Base-by-base conservation (phyloP, 129 eudicot species). In the Helianthus tuberosus region DNA sequence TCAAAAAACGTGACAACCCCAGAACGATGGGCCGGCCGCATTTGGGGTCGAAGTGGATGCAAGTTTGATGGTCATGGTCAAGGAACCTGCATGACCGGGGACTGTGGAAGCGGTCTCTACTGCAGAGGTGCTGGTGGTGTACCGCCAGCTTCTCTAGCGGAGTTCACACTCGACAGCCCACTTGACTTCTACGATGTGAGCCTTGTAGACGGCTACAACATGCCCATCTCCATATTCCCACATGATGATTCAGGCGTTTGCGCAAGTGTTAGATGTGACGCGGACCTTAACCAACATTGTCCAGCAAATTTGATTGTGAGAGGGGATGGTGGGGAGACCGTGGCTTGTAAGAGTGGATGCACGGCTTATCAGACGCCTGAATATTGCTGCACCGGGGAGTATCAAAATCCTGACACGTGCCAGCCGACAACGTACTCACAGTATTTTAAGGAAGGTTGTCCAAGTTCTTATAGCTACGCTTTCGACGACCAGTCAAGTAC, bases 151-250 rank as follows among this genome's bases (percentile, higher is more conserved):
- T 80, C 95, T 0, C 80, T 88, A 17, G 90, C 86, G 0, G 92
- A 88, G 75, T 84, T 91, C 67, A 82, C 91, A 32, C 81, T 88
- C 3, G 79, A 80, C 73, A 77, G 89, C 43, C 83, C 85, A 14
- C 23, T 51, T 11, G 92, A 91, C 57, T 88, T 77, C 32, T 91
- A 91, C 59, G 95, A 91, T 41, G 89, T 91, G 36, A 91, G 97
- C 83, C 88, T 88, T 23, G 89, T 88, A 17, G 97, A 91, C 35
- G 97, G 97, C 1, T 91, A 73, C 80, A 91, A 88, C 55, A 6
- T 91, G 47, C 91, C 87, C 2, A 11, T 91, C 0, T 86, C 97
- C 4, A 74, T 91, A 27, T 55, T 32, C 32, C 97, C 97, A 4
- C 44, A 52, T 3, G 89, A 84, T 8, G 90, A 82, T 11, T 17